Conservation (phyloP, 2,329 filamentous ascomycete species). For the Pseudocercospora eumusae region DNA sequence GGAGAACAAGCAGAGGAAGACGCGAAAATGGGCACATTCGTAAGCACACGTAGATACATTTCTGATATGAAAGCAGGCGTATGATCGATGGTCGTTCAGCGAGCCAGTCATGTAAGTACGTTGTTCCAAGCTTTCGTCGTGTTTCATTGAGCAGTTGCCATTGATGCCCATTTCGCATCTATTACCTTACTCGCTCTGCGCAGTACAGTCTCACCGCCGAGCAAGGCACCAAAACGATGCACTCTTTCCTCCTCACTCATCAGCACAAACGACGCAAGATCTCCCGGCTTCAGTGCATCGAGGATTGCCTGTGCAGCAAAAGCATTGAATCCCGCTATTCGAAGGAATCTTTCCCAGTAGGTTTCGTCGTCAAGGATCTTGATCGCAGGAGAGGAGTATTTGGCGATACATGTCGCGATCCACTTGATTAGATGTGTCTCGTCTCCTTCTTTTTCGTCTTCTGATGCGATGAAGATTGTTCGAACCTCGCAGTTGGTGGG, state of each 20-base stretch:
- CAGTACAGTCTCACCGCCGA: constrained; percentile 59
- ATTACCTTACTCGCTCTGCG: constrained; percentile 54
- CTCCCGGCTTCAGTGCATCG: constrained; percentile 44
- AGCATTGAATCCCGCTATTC: constrained; percentile 66
- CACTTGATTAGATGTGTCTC: constrained; percentile 36
- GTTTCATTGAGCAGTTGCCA: background rate
- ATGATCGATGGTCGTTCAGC: background rate
- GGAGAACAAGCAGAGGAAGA: background rate
- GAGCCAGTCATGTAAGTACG: background rate
- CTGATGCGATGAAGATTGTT: constrained; percentile 45
- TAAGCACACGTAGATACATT: background rate
- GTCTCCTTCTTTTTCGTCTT: constrained; percentile 43
- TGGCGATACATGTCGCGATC: constrained; percentile 39
- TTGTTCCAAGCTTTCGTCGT: background rate
- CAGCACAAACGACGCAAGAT: constrained; percentile 56
- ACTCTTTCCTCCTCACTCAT: constrained; percentile 58
- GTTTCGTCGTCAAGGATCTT: constrained; percentile 54
- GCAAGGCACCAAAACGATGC: constrained; percentile 51
- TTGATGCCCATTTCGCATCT: constrained; percentile 44
- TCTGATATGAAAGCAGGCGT: constrained; percentile 4
- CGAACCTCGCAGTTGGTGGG: constrained; percentile 38
- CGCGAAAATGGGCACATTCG: background rate
- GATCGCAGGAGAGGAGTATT: constrained; percentile 34
- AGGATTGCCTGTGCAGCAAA: constrained; percentile 70
- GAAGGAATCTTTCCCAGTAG: constrained; percentile 67